Evolutionary conservation across 2,329 filamentous ascomycete species (phyloP).

Genomic region (Paraphoma chrysanthemicola): DNA sequence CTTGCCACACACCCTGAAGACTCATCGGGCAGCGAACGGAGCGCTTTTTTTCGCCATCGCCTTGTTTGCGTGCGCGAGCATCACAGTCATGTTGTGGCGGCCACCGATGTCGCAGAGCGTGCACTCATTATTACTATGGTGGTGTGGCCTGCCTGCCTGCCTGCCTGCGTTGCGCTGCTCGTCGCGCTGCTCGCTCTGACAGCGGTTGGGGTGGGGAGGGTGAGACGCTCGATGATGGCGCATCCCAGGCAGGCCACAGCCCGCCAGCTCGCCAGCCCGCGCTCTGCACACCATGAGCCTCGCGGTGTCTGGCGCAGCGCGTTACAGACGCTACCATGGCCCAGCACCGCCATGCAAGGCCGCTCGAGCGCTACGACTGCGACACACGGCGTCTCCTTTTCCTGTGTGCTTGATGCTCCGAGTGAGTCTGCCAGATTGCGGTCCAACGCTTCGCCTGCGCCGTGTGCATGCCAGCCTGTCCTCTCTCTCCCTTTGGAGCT

Average conservation of each 20-base stretch:
- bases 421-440: constrained; percentile 9
- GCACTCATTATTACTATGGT: background rate
- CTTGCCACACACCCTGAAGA: constrained; percentile 30
- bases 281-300: constrained; percentile 7
- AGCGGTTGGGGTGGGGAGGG: constrained; percentile 3
- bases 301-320: constrained; percentile 26
- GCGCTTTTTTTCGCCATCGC: background rate
- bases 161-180: background rate
- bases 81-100: background rate
- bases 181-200: background rate
- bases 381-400: constrained; percentile 34
- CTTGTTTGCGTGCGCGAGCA: constrained; percentile 6
- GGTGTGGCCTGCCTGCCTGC: no score
- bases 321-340: constrained; percentile 7
- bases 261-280: constrained; percentile 19
- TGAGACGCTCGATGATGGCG: constrained; percentile 23
- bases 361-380: constrained; percentile 21
- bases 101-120: background rate
- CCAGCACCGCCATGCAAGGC: constrained; percentile 12
- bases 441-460: constrained; percentile 9
- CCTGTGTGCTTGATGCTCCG: constrained; percentile 8
- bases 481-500: constrained; percentile 15
- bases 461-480: constrained; percentile 15
- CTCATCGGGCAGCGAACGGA: constrained; percentile 22
- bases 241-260: constrained; percentile 19